Percentiles rank a stretch among this genome's conserved stretches.
Conservation (phyloP, 306 rosid genomes). For the Trifolium fragiferum region DNA sequence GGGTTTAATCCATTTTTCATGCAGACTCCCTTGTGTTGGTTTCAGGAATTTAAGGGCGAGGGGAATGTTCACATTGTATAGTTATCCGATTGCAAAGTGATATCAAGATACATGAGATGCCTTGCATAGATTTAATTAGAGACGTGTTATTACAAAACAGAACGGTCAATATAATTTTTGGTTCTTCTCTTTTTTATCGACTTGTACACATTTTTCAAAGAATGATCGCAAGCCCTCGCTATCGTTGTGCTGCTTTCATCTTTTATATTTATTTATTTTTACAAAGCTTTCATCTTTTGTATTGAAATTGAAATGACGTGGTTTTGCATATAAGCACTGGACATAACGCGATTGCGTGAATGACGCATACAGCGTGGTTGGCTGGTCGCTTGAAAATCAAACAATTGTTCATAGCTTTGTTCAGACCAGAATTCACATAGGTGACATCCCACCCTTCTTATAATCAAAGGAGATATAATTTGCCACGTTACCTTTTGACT, state of each 20-base stretch:
- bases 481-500: neutral
- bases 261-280: too few relatives aligned
- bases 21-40: constrained; percentile 20
- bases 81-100: neutral
- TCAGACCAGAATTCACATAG: neutral
- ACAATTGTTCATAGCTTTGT: neutral
- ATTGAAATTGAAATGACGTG: neutral
- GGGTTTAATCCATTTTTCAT: constrained; percentile 47
- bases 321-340: neutral
- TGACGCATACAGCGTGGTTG: neutral
- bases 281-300: neutral
- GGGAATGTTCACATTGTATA: neutral
- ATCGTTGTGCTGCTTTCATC: neutral
- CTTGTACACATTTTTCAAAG: neutral
- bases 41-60: constrained; percentile 14
- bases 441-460: neutral
- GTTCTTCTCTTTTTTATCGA: neutral
- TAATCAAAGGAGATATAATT: neutral
- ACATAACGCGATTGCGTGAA: neutral
- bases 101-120: neutral
- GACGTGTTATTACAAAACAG: constrained; percentile 8
- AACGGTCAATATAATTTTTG: neutral
- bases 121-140: neutral
- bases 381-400: neutral
- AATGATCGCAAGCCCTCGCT: neutral